phyloP scores from a whole-genome alignment of 2,329 filamentous ascomycete genomes.

The Hortaea werneckii region DNA sequence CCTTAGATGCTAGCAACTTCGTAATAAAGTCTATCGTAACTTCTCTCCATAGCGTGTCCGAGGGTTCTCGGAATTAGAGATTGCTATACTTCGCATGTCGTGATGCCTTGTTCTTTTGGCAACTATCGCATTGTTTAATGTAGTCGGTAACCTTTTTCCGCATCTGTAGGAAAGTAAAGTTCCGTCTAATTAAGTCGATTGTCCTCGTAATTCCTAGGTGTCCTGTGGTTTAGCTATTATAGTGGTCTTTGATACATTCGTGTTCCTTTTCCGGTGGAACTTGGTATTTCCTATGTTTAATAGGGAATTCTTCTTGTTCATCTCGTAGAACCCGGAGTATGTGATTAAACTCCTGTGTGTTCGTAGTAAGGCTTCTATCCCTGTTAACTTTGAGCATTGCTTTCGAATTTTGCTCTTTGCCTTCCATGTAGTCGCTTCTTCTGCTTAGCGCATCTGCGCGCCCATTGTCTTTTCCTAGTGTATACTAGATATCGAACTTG shows the following conservation, averaged over 20 bases:
- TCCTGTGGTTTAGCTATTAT: conserved; percentile 8
- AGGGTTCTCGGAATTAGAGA: conserved; percentile 6
- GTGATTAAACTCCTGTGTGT: conserved; percentile 1
- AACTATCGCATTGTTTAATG: conserved; percentile 5
- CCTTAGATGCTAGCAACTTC: conserved; percentile 8
- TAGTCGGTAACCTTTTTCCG: conserved; percentile 1
- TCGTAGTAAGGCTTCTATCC: background rate
- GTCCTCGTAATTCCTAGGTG: conserved; percentile 2
- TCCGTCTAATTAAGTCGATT: conserved; percentile 2
- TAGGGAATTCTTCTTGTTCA: conserved; percentile 4
- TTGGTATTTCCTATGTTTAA: conserved; percentile 6
- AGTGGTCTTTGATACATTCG: conserved; percentile 8
- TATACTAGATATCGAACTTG: conserved; percentile 2
- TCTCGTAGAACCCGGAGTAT: conserved; percentile 1
- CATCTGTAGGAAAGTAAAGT: conserved; percentile 5
- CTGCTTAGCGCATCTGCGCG: background rate
- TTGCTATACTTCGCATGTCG: conserved; percentile 7
- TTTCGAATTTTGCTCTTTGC: background rate
- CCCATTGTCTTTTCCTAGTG: background rate
- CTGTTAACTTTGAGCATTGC: background rate
- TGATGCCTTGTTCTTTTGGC: conserved; percentile 5
- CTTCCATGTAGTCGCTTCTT: conserved; percentile 1
- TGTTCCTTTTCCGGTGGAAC: conserved; percentile 3
- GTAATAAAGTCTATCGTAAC: conserved; percentile 17
- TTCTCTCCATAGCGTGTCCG: conserved; percentile 7